Evolutionary conservation across 768 basidiomycete species (phyloP).

Genomic region (Mycena floridula): DNA sequence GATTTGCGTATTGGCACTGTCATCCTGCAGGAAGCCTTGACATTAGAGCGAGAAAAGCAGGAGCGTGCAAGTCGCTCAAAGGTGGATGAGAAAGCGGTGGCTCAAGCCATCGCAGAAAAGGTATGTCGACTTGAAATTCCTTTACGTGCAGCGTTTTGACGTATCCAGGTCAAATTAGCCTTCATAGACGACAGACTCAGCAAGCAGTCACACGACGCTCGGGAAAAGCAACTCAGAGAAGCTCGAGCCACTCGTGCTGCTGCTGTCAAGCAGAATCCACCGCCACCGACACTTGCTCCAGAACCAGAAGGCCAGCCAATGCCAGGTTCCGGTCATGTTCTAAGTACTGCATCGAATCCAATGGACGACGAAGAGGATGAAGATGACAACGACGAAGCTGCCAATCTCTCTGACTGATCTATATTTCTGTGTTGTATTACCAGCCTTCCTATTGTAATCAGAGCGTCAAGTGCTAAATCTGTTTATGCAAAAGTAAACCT

Average conservation of each 20-base stretch:
- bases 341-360: conserved; percentile 19
- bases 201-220: conserved; percentile 47
- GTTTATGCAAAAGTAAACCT: too few species aligned
- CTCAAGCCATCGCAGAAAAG: conserved; percentile 47
- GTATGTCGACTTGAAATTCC: conserved; percentile 23
- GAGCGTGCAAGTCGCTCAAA: conserved; percentile 41
- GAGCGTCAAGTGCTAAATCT: background rate
- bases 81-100: conserved; percentile 54
- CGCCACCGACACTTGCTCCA: conserved; percentile 6
- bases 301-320: conserved; percentile 14
- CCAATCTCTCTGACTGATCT: background rate
- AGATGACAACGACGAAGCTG: background rate
- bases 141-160: conserved; percentile 2
- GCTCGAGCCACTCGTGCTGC: conserved; percentile 27
- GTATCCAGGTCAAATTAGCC: conserved; percentile 61
- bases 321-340: conserved; percentile 32
- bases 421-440: background rate
- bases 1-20: conserved; percentile 59
- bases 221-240: conserved; percentile 47
- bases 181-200: conserved; percentile 73
- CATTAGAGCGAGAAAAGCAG: conserved; percentile 43
- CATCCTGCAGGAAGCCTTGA: conserved; percentile 59
- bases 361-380: conserved; percentile 10
- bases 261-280: conserved; percentile 14
- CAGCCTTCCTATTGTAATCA: background rate